These are phyloP conservation scores for Aspergillus phoenicis DNA, from an alignment of 2,329 filamentous ascomycete genomes.

Conservation along the genomic window DNA sequence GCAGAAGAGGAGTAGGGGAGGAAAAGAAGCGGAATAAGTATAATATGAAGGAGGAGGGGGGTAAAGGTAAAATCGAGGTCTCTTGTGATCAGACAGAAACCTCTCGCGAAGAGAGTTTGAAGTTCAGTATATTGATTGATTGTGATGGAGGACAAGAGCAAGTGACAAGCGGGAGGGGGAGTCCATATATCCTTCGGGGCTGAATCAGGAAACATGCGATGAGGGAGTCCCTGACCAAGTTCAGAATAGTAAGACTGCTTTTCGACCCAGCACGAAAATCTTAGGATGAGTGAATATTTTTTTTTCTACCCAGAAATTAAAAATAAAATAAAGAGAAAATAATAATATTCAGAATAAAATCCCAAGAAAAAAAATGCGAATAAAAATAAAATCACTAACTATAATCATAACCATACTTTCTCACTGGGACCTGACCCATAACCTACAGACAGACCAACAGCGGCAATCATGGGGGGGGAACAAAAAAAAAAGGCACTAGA, in stretches of 20 bases:
- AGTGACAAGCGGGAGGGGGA: conserved; percentile 23
- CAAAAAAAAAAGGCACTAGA: not conserved
- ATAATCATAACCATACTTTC: conserved; percentile 1
- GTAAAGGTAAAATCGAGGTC: conserved; percentile 20
- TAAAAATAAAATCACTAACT: conserved; percentile 5
- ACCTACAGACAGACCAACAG: conserved; percentile 1
- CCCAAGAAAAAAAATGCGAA: not conserved
- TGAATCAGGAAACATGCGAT: conserved; percentile 9
- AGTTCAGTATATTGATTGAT: conserved; percentile 16
- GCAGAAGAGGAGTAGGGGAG: conserved; percentile 16
- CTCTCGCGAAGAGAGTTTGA: conserved; percentile 19
- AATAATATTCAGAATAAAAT: not conserved
- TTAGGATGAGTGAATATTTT: not conserved
- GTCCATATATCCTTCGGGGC: conserved; percentile 20
- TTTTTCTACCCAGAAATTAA: not conserved
- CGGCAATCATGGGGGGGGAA: conserved; percentile 1
- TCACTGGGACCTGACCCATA: conserved; percentile 3
- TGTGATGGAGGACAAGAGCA: conserved; percentile 17
- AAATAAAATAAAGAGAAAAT: conserved; percentile 6
- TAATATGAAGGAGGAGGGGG: conserved; percentile 12
- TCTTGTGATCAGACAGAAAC: conserved; percentile 19
- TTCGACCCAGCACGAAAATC: not conserved
- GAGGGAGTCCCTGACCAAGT: conserved; percentile 12
- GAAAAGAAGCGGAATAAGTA: conserved; percentile 15
- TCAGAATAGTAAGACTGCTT: conserved; percentile 6